Conservation (phyloP, 352 stramenopile genomes). For the Phytophthora europaea region DNA sequence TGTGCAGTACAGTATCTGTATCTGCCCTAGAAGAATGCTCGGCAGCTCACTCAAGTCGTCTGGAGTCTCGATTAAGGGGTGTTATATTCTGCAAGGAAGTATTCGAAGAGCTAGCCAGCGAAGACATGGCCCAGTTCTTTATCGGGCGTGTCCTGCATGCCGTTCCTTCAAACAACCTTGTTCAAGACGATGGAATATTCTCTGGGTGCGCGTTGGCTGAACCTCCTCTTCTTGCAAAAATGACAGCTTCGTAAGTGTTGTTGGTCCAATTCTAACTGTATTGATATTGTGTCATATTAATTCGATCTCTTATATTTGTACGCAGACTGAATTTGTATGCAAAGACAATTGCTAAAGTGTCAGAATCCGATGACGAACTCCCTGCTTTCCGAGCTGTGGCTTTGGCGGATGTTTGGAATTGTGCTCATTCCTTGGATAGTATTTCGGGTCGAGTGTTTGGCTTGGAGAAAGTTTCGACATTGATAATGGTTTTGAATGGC, state of each 20-base stretch:
- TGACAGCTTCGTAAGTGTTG: conserved; percentile 31
- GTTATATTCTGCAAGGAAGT: conserved; percentile 40
- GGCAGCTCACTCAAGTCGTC: conserved; percentile 40
- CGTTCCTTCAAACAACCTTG: conserved; percentile 35
- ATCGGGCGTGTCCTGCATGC: conserved; percentile 45
- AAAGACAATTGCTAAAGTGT: conserved; percentile 15
- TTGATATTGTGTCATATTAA: conserved; percentile 3
- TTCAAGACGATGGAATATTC: conserved; percentile 43
- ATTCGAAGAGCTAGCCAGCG: conserved; percentile 26
- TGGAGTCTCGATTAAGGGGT: conserved; percentile 48
- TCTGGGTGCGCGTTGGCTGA: conserved; percentile 36
- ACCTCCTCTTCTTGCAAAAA: conserved; percentile 30
- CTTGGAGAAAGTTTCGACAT: conserved; percentile 22
- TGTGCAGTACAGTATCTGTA: conserved; percentile 37
- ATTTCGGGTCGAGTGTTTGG: conserved; percentile 22
- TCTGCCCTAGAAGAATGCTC: conserved; percentile 39
- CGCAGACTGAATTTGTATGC: conserved; percentile 31
- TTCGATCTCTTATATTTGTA: conserved; percentile 4
- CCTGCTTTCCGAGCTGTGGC: conserved; percentile 24
- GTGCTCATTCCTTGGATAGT: conserved; percentile 31
- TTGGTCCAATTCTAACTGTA: background rate
- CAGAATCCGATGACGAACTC: conserved; percentile 10
- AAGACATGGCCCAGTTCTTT: conserved; percentile 44
- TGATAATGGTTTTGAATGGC: conserved; percentile 25
- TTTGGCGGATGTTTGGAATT: conserved; percentile 46